Percentiles rank a stretch among this genome's conserved stretches.
These are phyloP conservation scores for Coniella vitis DNA, from an alignment of 2,329 filamentous ascomycete genomes.

Conservation along the genomic window DNA sequence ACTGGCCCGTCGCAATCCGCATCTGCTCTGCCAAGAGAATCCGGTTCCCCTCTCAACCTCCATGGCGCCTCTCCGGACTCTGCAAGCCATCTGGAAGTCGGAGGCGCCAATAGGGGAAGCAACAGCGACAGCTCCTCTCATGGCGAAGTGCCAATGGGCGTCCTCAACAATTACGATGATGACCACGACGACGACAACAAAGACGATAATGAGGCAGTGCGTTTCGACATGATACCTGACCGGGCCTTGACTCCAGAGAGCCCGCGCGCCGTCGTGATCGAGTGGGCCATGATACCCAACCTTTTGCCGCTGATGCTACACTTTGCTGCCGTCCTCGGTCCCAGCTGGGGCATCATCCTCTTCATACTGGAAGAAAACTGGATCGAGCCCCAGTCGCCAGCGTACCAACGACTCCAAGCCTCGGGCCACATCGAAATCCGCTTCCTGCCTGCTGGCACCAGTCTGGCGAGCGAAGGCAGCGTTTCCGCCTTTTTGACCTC, in stretches of 20 bases:
- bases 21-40: no score
- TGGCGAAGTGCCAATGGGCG: no score
- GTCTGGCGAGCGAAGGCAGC: constrained; percentile 23
- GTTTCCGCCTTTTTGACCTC: constrained; percentile 28
- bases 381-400: constrained; percentile 21
- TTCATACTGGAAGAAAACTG: constrained; percentile 28
- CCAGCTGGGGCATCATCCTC: constrained; percentile 33
- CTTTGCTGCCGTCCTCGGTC: constrained; percentile 26
- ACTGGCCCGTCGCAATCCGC: no score
- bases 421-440: constrained; percentile 27
- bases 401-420: constrained; percentile 27
- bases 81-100: neutral
- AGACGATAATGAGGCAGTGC: neutral
- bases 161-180: no score
- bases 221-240: neutral
- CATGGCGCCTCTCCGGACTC: neutral
- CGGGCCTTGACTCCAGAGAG: constrained; percentile 1
- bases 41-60: neutral
- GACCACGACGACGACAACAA: neutral
- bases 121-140: neutral
- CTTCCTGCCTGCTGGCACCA: constrained; percentile 25
- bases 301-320: constrained; percentile 23
- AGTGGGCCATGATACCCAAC: constrained; percentile 18
- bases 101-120: neutral
- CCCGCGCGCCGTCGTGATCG: constrained; percentile 14